These are phyloP conservation scores for Papiliotrema laurentii DNA, from an alignment of 1,284 basidiomycete species.

Conservation along the genomic window DNA sequence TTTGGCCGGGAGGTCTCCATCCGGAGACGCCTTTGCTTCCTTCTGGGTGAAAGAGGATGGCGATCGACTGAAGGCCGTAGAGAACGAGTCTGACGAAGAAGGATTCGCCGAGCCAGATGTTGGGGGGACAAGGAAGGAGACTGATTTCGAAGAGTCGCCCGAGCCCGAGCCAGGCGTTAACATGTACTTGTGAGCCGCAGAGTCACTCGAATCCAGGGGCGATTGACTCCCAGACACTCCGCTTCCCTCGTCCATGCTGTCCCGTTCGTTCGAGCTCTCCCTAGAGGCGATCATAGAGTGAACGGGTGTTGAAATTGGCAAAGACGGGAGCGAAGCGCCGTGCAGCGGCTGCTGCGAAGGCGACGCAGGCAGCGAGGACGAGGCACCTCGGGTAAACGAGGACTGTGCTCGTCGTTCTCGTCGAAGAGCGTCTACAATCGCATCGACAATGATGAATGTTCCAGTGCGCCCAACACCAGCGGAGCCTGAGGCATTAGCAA, in stretches of 20 bases:
- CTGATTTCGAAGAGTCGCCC: background rate
- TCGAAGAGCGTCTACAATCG: constrained; percentile 71
- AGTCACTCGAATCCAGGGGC: too few species aligned
- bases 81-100: background rate
- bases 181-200: too few species aligned
- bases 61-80: background rate
- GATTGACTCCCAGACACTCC: too few species aligned
- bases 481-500: constrained; percentile 65
- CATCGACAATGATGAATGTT: constrained; percentile 83
- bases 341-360: background rate
- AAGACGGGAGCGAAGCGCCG: background rate
- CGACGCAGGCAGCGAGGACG: background rate
- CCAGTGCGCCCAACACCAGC: constrained; percentile 90
- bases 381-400: too few species aligned
- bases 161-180: too few species aligned
- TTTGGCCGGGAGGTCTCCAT: too few species aligned
- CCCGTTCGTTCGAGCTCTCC: too few species aligned
- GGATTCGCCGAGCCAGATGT: background rate
- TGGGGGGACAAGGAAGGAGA: constrained; percentile 4
- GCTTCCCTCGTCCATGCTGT: too few species aligned
- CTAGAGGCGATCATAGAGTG: background rate
- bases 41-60: background rate
- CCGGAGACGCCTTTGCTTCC: too few species aligned
- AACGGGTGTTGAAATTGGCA: background rate
- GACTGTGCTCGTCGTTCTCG: constrained; percentile 54